phyloP scores from a whole-genome alignment of 2,329 filamentous ascomycete genomes.

The Calonectria pseudoreteaudii region DNA sequence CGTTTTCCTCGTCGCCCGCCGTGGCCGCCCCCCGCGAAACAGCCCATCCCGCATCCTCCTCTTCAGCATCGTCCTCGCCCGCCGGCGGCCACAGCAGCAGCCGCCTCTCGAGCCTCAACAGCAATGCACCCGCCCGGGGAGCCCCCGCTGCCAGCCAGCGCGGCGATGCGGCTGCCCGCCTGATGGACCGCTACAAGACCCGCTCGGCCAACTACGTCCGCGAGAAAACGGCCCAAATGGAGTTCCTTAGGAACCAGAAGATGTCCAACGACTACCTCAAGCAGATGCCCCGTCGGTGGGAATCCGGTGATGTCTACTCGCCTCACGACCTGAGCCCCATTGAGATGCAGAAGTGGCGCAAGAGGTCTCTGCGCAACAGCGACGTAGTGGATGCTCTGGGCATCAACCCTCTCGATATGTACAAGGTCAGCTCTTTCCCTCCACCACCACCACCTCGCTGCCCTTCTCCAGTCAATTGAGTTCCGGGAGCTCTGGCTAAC shows the following conservation, averaged over 20 bases:
- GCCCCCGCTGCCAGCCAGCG: slow-evolving; percentile 15
- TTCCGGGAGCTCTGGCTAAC: slow-evolving; percentile 10
- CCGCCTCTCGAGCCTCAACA: slow-evolving; percentile 39
- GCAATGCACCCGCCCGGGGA: slow-evolving; percentile 10
- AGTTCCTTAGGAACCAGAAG: slow-evolving; percentile 54
- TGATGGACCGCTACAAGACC: slow-evolving; percentile 44
- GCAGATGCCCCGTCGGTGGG: slow-evolving; percentile 79
- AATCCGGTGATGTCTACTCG: slow-evolving; percentile 85
- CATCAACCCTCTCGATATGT: slow-evolving; percentile 84
- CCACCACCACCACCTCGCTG: no score
- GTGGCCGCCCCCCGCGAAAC: slow-evolving; percentile 40
- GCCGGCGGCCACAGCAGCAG: slow-evolving; percentile 33
- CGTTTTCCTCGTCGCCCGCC: slow-evolving; percentile 47
- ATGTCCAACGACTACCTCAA: slow-evolving; percentile 65
- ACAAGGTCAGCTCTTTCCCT: slow-evolving; percentile 72
- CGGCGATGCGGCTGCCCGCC: slow-evolving; percentile 43
- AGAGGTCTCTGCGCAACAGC: slow-evolving; percentile 63
- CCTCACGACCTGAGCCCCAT: slow-evolving; percentile 84
- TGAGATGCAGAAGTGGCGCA: slow-evolving; percentile 87
- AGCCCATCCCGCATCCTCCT: slow-evolving; percentile 10
- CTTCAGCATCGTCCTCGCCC: slow-evolving; percentile 15
- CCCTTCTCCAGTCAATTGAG: not conserved
- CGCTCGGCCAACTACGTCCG: slow-evolving; percentile 34
- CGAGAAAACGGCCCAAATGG: slow-evolving; percentile 49
- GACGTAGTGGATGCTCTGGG: slow-evolving; percentile 86